phyloP scores from a whole-genome alignment of 768 basidiomycete genomes.

The Amylocystis lapponica region DNA sequence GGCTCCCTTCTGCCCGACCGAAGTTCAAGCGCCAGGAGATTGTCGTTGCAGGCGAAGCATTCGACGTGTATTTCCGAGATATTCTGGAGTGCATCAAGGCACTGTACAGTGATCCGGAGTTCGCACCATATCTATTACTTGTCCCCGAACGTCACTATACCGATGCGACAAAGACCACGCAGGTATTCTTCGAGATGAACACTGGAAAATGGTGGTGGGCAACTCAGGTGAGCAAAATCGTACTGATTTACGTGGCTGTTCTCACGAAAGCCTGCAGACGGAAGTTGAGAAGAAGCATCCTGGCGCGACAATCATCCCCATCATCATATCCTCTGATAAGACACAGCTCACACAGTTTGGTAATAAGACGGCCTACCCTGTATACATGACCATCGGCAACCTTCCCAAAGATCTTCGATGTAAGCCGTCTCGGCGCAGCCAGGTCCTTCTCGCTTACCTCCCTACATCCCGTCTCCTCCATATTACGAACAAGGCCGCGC shows the following conservation, averaged over 20 bases:
- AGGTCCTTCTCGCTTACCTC: constrained; percentile 22
- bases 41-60: constrained; percentile 26
- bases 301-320: constrained; percentile 27
- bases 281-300: constrained; percentile 2
- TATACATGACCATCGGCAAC: constrained; percentile 27
- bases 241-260: neutral
- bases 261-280: neutral
- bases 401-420: constrained; percentile 16
- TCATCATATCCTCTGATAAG: constrained; percentile 44
- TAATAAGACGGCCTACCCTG: constrained; percentile 31
- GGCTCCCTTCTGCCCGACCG: constrained; percentile 21
- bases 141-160: constrained; percentile 33
- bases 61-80: constrained; percentile 30
- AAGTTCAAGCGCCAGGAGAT: constrained; percentile 21
- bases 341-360: constrained; percentile 35
- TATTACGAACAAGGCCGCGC: constrained; percentile 10
- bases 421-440: constrained; percentile 9
- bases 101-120: constrained; percentile 30
- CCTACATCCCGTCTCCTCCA: constrained; percentile 23
- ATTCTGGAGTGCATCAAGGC: constrained; percentile 31
- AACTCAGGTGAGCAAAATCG: constrained; percentile 41
- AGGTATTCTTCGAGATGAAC: constrained; percentile 37
- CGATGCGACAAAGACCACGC: constrained; percentile 18
- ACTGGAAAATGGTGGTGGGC: constrained; percentile 50
- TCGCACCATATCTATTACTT: constrained; percentile 24